A percentile compares a stretch with the other conserved stretches of the same genome.
These are phyloP conservation scores for Brassica cretica DNA, from an alignment of 345 rosid species.

Conservation along the genomic window DNA sequence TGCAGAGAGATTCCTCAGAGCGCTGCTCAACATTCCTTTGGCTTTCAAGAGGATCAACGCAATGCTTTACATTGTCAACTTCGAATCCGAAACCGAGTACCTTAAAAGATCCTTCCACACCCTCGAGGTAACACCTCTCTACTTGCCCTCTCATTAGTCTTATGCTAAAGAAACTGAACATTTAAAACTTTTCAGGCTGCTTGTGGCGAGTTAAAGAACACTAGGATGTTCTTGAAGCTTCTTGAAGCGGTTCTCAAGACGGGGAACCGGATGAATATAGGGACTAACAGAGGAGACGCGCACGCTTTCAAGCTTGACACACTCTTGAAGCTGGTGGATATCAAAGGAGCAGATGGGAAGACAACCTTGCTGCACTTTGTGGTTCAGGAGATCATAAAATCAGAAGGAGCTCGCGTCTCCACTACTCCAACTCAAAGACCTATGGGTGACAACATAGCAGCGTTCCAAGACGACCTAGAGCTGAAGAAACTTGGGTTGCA, in stretches of 20 bases:
- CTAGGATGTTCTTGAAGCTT: slow-evolving; percentile 84
- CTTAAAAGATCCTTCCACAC: slow-evolving; percentile 74
- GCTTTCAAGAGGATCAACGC: slow-evolving; percentile 92
- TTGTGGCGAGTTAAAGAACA: slow-evolving; percentile 72
- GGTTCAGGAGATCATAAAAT: slow-evolving; percentile 80
- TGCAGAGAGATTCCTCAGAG: slow-evolving; percentile 91
- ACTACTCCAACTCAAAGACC: slow-evolving; percentile 39
- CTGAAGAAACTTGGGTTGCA: slow-evolving; percentile 80
- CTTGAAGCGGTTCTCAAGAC: slow-evolving; percentile 92
- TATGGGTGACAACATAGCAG: slow-evolving; percentile 37
- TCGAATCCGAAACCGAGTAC: slow-evolving; percentile 86
- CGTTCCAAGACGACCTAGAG: slow-evolving; percentile 63
- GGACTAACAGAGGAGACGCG: slow-evolving; percentile 92
- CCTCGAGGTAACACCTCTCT: slow-evolving; percentile 54
- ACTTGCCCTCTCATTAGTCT: not conserved
- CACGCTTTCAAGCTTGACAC: slow-evolving; percentile 97
- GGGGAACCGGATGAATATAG: slow-evolving; percentile 91
- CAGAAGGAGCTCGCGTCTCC: slow-evolving; percentile 71
- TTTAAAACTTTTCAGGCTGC: slow-evolving; percentile 56
- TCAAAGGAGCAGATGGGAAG: slow-evolving; percentile 87
- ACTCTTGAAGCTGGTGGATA: slow-evolving; percentile 77
- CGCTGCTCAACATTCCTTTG: slow-evolving; percentile 74
- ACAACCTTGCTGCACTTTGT: slow-evolving; percentile 91
- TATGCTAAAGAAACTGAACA: slow-evolving; percentile 14
- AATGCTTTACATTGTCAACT: slow-evolving; percentile 82